A percentile compares a stretch with the other conserved stretches of the same genome.
Evolutionary conservation across 305 asterid genomes (phyloP).

Genomic region (Fraxinus greggii): DNA sequence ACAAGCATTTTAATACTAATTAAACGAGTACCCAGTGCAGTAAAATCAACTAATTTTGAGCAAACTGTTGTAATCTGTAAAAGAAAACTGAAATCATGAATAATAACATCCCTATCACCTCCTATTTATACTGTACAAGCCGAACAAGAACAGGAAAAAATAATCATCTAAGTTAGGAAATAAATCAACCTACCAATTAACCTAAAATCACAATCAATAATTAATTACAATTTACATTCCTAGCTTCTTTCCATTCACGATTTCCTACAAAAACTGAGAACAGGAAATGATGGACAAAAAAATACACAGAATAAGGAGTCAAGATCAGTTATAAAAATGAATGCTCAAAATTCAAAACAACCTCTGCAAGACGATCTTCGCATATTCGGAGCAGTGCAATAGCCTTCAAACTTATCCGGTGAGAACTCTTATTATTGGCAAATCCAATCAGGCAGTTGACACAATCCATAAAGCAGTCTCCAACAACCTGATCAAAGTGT

Average conservation of each 20-base stretch:
- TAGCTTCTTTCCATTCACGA: not conserved
- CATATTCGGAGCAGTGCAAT: constrained; percentile 99
- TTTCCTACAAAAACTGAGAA: constrained; percentile 11
- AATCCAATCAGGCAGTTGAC: constrained; percentile 98
- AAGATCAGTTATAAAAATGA: constrained; percentile 5
- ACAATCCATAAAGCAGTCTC: constrained; percentile 99
- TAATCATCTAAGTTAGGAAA: not conserved
- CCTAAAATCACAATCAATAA: not conserved
- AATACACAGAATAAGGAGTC: constrained; percentile 7
- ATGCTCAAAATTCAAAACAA: constrained; percentile 31
- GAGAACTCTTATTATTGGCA: constrained; percentile 94
- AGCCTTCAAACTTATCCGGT: constrained; percentile 97
- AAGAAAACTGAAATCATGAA: not conserved
- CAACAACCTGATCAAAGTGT: constrained; percentile 99
- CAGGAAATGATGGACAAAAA: constrained; percentile 8
- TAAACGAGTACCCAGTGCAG: not conserved
- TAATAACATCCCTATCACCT: not conserved
- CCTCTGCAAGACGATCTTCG: constrained; percentile 99
- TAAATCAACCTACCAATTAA: not conserved
- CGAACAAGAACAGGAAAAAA: not conserved
- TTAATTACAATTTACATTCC: not conserved
- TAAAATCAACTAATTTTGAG: not conserved
- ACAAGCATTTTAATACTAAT: not conserved
- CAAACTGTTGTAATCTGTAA: not conserved
- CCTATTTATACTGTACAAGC: not conserved